Evolutionary conservation across 768 basidiomycete genomes (phyloP), one percentile per base, ranked within the genome.

Genomic region (Naganishia friedmannii): DNA sequence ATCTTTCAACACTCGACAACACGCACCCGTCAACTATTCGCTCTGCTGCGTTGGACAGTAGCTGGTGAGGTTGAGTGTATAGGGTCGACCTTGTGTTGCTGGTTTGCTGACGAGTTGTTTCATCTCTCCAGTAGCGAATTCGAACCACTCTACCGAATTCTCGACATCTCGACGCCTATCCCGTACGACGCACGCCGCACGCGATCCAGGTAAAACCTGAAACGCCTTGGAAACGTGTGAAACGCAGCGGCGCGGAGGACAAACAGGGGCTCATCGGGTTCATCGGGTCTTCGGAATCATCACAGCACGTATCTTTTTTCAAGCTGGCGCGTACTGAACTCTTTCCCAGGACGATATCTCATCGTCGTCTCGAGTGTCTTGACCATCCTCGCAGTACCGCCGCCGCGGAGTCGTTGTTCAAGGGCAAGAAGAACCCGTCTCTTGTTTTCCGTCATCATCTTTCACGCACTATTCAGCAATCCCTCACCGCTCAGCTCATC

Each of bases 291-390:
- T 37, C 34, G 34, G 12, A 37, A 42, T 42, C 42, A 42, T 2
- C 57, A 31, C 3, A 4, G 21, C 57, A 19, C 15, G 21, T 12
- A 19, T 26, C 17, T 42, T 42, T 42, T 19, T 63, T 29, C 60
- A 63, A 63, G 39, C 60, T 63, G 60, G 60, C 60, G 60, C 60
- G 60, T 23, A 46, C 23, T 6, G 60, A 63, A n/a, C 46, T 42
- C 37, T 45, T 45, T 9, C 26, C 60, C 26, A 45, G 42, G 60
- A 46, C 60, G 60, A 45, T 26, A 13, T 5, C n/a, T 21, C 39
- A n/a, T 45, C 60, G 21, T 39, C 34, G 57, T 58, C 55, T 21
- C 15, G 57, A 58, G 19, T 39, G 7, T 42, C 42, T 37, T 37
- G 57, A 58, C 17, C 57, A 26, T 39, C 57, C 57, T 58, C 57